Evolutionary conservation across 352 stramenopile genomes (phyloP).

Genomic region (Phytophthora idaei): DNA sequence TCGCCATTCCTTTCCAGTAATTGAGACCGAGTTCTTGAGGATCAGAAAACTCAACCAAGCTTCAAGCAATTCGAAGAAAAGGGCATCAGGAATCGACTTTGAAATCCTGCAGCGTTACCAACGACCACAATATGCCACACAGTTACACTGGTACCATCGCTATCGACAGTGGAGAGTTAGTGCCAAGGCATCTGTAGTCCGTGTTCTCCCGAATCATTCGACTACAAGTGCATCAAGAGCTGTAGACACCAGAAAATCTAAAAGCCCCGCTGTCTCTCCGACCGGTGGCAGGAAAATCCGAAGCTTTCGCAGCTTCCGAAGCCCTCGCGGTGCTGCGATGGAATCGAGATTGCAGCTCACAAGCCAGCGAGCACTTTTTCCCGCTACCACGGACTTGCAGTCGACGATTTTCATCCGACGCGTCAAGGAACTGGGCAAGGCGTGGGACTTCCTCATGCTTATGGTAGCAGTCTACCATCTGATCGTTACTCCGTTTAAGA

Average conservation of each 20-base stretch:
- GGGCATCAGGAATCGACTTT: slow-evolving; percentile 49
- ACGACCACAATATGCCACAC: slow-evolving; percentile 49
- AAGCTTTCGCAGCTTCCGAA: not conserved
- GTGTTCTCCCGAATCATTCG: not conserved
- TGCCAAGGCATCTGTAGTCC: not conserved
- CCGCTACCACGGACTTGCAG: slow-evolving; percentile 26
- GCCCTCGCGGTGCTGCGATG: slow-evolving; percentile 21
- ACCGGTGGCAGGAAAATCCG: slow-evolving; percentile 4
- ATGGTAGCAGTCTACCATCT: slow-evolving; percentile 50
- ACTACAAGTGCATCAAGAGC: not conserved
- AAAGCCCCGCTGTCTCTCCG: not conserved
- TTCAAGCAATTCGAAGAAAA: slow-evolving; percentile 32
- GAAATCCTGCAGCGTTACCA: slow-evolving; percentile 55
- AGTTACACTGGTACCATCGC: slow-evolving; percentile 51
- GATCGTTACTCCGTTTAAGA: slow-evolving; percentile 55
- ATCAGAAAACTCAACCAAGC: slow-evolving; percentile 38
- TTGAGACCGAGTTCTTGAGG: slow-evolving; percentile 47
- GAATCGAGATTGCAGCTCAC: slow-evolving; percentile 21
- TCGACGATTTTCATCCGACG: slow-evolving; percentile 41
- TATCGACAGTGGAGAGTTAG: slow-evolving; percentile 43
- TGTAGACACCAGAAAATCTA: not conserved
- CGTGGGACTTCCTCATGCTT: slow-evolving; percentile 58
- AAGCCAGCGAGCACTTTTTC: slow-evolving; percentile 18
- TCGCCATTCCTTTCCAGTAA: slow-evolving; percentile 54
- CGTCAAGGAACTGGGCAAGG: slow-evolving; percentile 43